A percentile compares a stretch with the other conserved stretches of the same genome.
Conservation (phyloP, 2,329 filamentous ascomycete genomes). For the Pseudogymnoascus sp. region DNA sequence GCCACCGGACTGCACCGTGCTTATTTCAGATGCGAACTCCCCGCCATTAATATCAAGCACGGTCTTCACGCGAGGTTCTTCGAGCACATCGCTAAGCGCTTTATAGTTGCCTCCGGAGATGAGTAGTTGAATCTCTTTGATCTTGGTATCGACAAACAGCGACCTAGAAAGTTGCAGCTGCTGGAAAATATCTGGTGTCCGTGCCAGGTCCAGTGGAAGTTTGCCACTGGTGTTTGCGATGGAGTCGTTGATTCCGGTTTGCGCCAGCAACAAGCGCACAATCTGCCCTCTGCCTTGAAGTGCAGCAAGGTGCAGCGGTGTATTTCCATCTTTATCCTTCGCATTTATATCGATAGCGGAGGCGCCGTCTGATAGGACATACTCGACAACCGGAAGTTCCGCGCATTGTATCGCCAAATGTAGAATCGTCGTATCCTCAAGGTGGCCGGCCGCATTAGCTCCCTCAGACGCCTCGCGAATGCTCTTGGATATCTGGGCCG, state of each 20-base stretch:
- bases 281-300: slow-evolving; percentile 71
- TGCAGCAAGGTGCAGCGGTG: slow-evolving; percentile 81
- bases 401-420: slow-evolving; percentile 95
- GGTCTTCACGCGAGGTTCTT: slow-evolving; percentile 77
- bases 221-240: slow-evolving; percentile 78
- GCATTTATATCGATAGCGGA: slow-evolving; percentile 73
- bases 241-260: slow-evolving; percentile 79
- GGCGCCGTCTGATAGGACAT: slow-evolving; percentile 71
- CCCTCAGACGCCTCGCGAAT: slow-evolving; percentile 54
- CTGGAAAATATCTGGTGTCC: slow-evolving; percentile 92
- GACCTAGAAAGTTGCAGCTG: slow-evolving; percentile 85
- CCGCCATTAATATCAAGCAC: slow-evolving; percentile 87
- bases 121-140: slow-evolving; percentile 74
- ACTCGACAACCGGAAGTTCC: slow-evolving; percentile 85
- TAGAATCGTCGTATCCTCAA: slow-evolving; percentile 82
- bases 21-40: slow-evolving; percentile 75
- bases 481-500: slow-evolving; percentile 77
- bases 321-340: slow-evolving; percentile 89
- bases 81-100: slow-evolving; percentile 67
- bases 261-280: slow-evolving; percentile 76
- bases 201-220: slow-evolving; percentile 77
- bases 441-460: slow-evolving; percentile 28
- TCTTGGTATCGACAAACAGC: slow-evolving; percentile 79
- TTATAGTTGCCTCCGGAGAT: slow-evolving; percentile 69
- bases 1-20: slow-evolving; percentile 74